Evolutionary conservation across 192 early-diverging fungal species (phyloP).

Genomic region (Phlyctochytrium bullatum): DNA sequence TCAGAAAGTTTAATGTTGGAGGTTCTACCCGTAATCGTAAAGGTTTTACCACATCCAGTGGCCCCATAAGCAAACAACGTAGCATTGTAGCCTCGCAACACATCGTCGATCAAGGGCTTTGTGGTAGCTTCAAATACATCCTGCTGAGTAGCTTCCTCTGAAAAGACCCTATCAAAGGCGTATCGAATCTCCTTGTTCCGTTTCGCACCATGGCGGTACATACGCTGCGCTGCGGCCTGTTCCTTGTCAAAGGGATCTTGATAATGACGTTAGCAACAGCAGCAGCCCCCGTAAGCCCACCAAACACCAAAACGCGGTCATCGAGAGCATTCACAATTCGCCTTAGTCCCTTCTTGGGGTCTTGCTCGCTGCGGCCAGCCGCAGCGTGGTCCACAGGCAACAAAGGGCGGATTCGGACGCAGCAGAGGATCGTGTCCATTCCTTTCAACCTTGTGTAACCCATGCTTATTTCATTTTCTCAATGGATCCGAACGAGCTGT

Average conservation of each 20-base stretch:
- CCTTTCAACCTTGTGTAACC: too few species aligned
- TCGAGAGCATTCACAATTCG: constrained; percentile 18
- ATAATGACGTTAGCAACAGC: neutral
- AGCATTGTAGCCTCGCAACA: constrained; percentile 77
- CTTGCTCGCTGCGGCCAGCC: too few species aligned
- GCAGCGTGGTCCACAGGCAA: too few species aligned
- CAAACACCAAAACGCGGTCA: constrained; percentile 22
- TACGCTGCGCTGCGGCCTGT: neutral
- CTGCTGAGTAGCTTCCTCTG: constrained; percentile 64
- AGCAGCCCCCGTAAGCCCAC: constrained; percentile 4
- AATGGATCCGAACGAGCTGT: too few species aligned
- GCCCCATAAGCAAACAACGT: constrained; percentile 83
- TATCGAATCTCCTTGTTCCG: constrained; percentile 57
- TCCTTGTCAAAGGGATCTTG: constrained; percentile 21
- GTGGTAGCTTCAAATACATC: constrained; percentile 72
- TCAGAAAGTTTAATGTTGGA: neutral
- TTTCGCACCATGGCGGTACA: constrained; percentile 23
- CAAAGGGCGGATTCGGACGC: too few species aligned
- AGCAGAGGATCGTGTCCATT: too few species aligned
- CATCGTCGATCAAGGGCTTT: constrained; percentile 62
- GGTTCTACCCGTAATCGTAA: constrained; percentile 56
- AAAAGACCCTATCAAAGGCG: constrained; percentile 78
- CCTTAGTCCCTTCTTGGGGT: neutral
- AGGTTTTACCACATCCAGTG: constrained; percentile 77
- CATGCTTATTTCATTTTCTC: too few species aligned